Base-by-base conservation (phyloP, 345 rosid species). In the Brassica cretica region DNA sequence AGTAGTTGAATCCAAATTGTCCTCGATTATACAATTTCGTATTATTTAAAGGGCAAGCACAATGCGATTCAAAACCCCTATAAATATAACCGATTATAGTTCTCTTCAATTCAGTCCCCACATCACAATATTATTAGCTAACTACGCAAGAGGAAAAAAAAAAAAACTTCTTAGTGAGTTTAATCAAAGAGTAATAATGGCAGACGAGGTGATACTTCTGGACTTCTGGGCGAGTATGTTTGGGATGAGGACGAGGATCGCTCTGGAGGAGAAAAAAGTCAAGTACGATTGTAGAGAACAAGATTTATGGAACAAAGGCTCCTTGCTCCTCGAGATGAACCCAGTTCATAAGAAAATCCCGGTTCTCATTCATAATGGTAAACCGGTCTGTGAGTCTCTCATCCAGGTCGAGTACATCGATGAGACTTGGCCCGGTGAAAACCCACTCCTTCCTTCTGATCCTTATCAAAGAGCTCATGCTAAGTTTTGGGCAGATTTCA, bases 201-300 rank as follows among this genome's bases (percentile, higher is more conserved):
- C 58, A 1, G 70, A 79, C 2, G 78, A 74, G 32, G 77, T 79
- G 64, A 49, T 73, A 32, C 78, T 80, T 61, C 27, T 69, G 4
- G 18, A 39, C 51, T 53, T 39, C 10, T 79, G 71, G 75, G 4
- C 70, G 4, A 79, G 82, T 62, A 35, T 63, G 77, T 73, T 61
- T 2, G 78, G 75, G 1, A 53, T 56, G 72, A 78, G 81, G 16
- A 56, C 76, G 0, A 78, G 35, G 27, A 78, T 78, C 11, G 81
- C 76, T 65, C 27, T 78, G 1, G 37, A 2, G 12, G 81, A 78
- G 81, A 72, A 78, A 30, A 10, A 24, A 0, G 2, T 78, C 16
- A n/a, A 58, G 6, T 78, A 0, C 19, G 72, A 78, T 0, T 14
- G 14, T 12, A 78, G 53, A 66, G 73, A 66, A 60, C 0, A 67